Evolutionary conservation across 495 filamentous ascomycete genomes (phyloP), one percentile per base, ranked within the genome.

Genomic region (Parathielavia hyrcaniae): DNA sequence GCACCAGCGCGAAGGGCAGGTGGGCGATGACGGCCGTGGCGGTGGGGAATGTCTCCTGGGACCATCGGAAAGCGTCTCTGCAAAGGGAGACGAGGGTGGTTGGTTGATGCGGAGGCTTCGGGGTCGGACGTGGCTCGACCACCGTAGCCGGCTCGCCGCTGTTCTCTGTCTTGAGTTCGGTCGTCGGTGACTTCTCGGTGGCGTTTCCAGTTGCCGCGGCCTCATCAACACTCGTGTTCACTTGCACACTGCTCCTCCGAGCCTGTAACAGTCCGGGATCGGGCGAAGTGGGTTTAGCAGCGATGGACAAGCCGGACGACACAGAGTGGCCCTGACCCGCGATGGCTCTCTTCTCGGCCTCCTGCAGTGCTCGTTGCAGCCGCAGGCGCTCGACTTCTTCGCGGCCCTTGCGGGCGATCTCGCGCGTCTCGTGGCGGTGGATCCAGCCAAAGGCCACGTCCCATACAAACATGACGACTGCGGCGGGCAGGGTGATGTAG

Each of bases 31-130:
- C 83, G 0, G 82, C 78, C 0, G 80, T 81, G 26, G 77, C 77
- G 0, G 83, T 87, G 14, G 84, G 83, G 55, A 87, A 87, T 0
- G 83, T 86, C 64, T 85, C 82, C 44, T 83, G 79, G 1, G 67
- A 72, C 83, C 83, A 87, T 16, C 65, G 61, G 59, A 78, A 80
- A 0, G 53, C 17, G 14, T 81, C 69, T 12, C 49, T 57, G 17
- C 64, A 44, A 0, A 80, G 51, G 1, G 81, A 83, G 9, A 74
- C 72, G 14, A 86, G 71, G 0, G 80, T 83, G 30, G 69, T 22
- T n/a, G 10, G 56, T 8, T 50, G 7, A 8, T 13, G 36, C 13
- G n/a, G 23, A 6, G 1, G 20, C 34, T 12, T 17, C 16, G 5
- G 12, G 44, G 11, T 23, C 44, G 1, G 41, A 9, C 26, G 39